Base-by-base conservation (phyloP, 2,329 filamentous ascomycete species). In the Endocalyx cinctus region DNA sequence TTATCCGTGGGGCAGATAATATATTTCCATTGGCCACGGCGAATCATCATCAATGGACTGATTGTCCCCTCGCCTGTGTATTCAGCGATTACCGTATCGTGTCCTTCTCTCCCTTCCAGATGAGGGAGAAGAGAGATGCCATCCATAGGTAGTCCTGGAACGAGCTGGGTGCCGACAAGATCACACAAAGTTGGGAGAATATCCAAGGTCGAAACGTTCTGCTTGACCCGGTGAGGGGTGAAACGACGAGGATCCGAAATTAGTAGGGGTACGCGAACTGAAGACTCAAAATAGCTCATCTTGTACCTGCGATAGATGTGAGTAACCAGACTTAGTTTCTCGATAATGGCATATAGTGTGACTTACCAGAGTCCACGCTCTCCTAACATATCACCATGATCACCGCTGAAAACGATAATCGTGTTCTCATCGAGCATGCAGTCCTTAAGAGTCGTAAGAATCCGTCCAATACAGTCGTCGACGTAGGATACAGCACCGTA, bases 201-300 rank as follows among this genome's bases (percentile, higher is more conserved):
- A 55, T 96, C 89, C 53, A 96, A 77, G 0, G 89, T 95, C 10
- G 87, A 94, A 10, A 96, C 89, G 45, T 89, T 94, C 59, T 90
- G 72, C 13, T 74, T 72, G 17, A 96, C 84, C 20, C 79, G 82
- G 65, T 80, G 87, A 19, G 88, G 81, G 11, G 70, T 58, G 60
- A 90, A 94, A 41, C 72, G 74, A 50, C 79, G 71, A 17, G 89
- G 89, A 51, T 89, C 79, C 60, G 87, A 82, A 57, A 95, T 74
- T 45, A 96, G 70, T 56, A 96, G 80, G 2, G 89, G 89, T 15
- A 96, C 89, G 17, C 89, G 83, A 28, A 87, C 87, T 10, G 87
- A 94, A 25, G 82, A 82, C 71, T 96, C 89, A 52, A 88, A 95
- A 74, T 92, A 96, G 55, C 79, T 87, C 89, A 96, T 96, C 73